phyloP scores from a whole-genome alignment of 2,329 filamentous ascomycete species.

The Aspergillus sergii region DNA sequence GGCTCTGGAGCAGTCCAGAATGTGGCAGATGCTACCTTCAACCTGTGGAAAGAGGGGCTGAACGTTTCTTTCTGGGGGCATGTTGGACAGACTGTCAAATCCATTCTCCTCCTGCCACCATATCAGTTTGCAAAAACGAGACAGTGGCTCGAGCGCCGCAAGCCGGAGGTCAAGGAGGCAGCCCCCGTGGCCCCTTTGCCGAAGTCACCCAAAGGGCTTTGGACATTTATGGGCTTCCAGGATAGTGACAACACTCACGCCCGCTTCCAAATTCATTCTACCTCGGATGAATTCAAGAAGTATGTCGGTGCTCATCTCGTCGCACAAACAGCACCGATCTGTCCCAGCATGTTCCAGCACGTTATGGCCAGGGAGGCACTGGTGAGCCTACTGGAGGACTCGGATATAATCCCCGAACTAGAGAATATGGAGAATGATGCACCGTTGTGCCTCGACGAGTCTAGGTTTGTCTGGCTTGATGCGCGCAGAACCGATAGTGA shows the following conservation, averaged over 20 bases:
- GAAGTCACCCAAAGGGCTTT: neutral
- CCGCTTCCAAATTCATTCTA: constrained; percentile 49
- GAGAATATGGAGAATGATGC: constrained; percentile 35
- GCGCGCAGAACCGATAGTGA: constrained; percentile 19
- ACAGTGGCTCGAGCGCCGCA: constrained; percentile 38
- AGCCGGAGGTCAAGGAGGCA: neutral
- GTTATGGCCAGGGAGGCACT: constrained; percentile 38
- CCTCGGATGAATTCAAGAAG: constrained; percentile 34
- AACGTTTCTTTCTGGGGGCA: constrained; percentile 9
- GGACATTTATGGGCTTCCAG: constrained; percentile 9
- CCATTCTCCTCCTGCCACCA: constrained; percentile 35
- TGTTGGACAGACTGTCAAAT: constrained; percentile 23
- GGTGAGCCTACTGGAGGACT: constrained; percentile 27
- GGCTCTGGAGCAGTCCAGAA: neutral
- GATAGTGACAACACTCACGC: constrained; percentile 6
- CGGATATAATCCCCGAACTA: constrained; percentile 29
- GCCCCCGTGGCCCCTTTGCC: neutral
- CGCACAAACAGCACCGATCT: constrained; percentile 41
- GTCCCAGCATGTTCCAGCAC: constrained; percentile 44
- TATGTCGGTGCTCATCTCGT: constrained; percentile 45
- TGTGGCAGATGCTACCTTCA: constrained; percentile 29
- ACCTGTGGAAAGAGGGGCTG: constrained; percentile 45
- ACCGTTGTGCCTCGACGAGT: constrained; percentile 36
- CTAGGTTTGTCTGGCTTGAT: constrained; percentile 32
- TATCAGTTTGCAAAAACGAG: constrained; percentile 45